Base-by-base conservation (phyloP, 352 stramenopile species). In the Pythium volutum region DNA sequence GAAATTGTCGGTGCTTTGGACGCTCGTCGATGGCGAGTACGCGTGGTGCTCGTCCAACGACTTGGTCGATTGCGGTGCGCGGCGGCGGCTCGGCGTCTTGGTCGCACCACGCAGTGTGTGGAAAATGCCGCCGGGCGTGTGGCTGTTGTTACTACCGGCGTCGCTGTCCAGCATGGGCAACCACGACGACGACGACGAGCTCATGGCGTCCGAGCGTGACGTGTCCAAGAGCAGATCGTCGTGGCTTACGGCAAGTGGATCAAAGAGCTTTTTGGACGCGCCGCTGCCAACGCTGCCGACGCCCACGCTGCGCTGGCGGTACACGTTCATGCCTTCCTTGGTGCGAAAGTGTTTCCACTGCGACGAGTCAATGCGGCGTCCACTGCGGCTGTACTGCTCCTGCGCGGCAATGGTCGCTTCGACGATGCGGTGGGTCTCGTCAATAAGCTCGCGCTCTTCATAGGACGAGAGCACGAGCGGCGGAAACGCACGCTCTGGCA, bases 301-400 rank as follows among this genome's bases (percentile, higher is more conserved):
- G 26, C 38, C 49, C 18, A 64, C 20, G 18, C 72, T 66, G 52
- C 79, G 72, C 38, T 79, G 76, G 33, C 76, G 70, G 48, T 83
- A 89, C n/a, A 87, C 67, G 36, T 81, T 67, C 22, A 89, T 54
- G 54, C 82, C 68, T 43, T 89, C 77, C 41, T 77, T 77, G 8
- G 69, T 64, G 55, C 77, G 79, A 33, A 82, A 52, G 45, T 79
- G 72, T 62, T 85, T 85, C 79, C 79, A 89, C 52, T 76, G 64
- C 16, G 76, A 52, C 10, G 48, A 45, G 5, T 71, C 48, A n/a
- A 87, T 54, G 16, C 64, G 52, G 26, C 75, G 73, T 9, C 67
- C 64, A 51, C 70, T 63, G 25, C 67, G 57, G 53, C 84, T 73
- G 69, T 82, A 87, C 22, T 56, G 59, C 29, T 83, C 79, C 61